These are phyloP conservation scores for Fusarium gaditjirri DNA, from an alignment of 2,329 filamentous ascomycete genomes.

Conservation along the genomic window DNA sequence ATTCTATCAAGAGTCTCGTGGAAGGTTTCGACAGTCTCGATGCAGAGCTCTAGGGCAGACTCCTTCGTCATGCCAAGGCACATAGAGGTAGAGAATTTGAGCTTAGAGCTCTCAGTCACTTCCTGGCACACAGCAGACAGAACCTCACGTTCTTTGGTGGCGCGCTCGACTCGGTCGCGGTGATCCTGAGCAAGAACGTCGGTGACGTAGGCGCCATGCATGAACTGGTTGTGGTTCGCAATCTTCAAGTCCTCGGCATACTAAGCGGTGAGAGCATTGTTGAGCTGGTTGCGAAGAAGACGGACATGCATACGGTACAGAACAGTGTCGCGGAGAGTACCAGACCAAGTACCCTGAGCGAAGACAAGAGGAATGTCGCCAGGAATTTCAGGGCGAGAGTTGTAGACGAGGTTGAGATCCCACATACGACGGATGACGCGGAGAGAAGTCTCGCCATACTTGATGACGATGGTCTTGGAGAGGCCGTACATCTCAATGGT, in stretches of 20 bases:
- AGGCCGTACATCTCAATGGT: slow-evolving; percentile 26
- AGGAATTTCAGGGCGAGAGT: slow-evolving; percentile 16
- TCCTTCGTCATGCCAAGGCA: neutral
- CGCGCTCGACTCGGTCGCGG: slow-evolving; percentile 21
- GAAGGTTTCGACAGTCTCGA: slow-evolving; percentile 19
- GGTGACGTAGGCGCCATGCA: slow-evolving; percentile 9
- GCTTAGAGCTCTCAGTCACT: neutral
- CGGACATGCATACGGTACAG: slow-evolving; percentile 26
- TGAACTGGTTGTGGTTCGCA: neutral
- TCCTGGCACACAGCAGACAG: slow-evolving; percentile 1
- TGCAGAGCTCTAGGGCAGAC: slow-evolving; percentile 18
- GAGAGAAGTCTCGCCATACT: slow-evolving; percentile 36
- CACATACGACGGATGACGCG: slow-evolving; percentile 32
- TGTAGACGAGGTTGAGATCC: slow-evolving; percentile 36
- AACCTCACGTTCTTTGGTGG: slow-evolving; percentile 14
- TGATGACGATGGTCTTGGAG: slow-evolving; percentile 27
- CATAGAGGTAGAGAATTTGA: neutral
- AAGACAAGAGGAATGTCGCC: slow-evolving; percentile 12
- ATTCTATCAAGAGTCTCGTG: slow-evolving; percentile 11
- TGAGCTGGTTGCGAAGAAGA: slow-evolving; percentile 26
- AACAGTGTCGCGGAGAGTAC: slow-evolving; percentile 13
- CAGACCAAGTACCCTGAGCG: slow-evolving; percentile 15
- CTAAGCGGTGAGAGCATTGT: slow-evolving; percentile 32
- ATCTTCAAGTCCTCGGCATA: slow-evolving; percentile 32
- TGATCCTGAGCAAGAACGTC: slow-evolving; percentile 28